Evolutionary conservation across 2,329 filamentous ascomycete genomes (phyloP).

Genomic region (Fusarium sp.): DNA sequence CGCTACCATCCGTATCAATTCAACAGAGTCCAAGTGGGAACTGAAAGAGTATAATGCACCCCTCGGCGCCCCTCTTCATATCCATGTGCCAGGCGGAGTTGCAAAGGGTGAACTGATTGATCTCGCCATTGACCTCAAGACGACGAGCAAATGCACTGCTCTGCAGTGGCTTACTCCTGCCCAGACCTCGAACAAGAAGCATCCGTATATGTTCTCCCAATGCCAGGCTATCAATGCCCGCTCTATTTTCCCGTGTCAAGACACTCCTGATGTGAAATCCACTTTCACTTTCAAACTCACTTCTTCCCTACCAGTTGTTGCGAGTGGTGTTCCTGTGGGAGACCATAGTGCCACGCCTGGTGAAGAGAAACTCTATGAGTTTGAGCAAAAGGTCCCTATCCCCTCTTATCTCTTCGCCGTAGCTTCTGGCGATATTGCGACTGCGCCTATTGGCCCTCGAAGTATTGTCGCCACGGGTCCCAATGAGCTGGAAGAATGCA

Average conservation of each 20-base stretch:
- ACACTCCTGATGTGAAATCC: conserved; percentile 97
- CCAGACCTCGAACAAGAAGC: conserved; percentile 94
- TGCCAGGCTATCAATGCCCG: conserved; percentile 96
- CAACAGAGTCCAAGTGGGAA: conserved; percentile 71
- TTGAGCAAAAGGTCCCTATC: conserved; percentile 91
- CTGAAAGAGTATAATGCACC: conserved; percentile 77
- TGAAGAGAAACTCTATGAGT: conserved; percentile 77
- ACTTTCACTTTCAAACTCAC: conserved; percentile 90
- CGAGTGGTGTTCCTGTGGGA: conserved; percentile 77
- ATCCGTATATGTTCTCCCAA: conserved; percentile 98
- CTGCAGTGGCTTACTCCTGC: conserved; percentile 94
- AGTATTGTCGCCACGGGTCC: conserved; percentile 89
- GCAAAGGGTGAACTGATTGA: conserved; percentile 63
- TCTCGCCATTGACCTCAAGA: conserved; percentile 76
- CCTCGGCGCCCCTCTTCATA: conserved; percentile 76
- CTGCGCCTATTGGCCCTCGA: conserved; percentile 85
- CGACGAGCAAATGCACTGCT: conserved; percentile 88
- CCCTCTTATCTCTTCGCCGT: conserved; percentile 96
- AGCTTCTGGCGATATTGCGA: conserved; percentile 84
- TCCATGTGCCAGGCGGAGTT: conserved; percentile 67
- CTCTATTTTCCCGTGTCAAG: conserved; percentile 95
- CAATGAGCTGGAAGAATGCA: conserved; percentile 83
- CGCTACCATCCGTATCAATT: conserved; percentile 75
- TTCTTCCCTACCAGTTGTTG: conserved; percentile 89
- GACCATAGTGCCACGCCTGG: conserved; percentile 56